Evolutionary conservation across 1,284 basidiomycete genomes (phyloP).

Genomic region (Apiotrichum domesticum): DNA sequence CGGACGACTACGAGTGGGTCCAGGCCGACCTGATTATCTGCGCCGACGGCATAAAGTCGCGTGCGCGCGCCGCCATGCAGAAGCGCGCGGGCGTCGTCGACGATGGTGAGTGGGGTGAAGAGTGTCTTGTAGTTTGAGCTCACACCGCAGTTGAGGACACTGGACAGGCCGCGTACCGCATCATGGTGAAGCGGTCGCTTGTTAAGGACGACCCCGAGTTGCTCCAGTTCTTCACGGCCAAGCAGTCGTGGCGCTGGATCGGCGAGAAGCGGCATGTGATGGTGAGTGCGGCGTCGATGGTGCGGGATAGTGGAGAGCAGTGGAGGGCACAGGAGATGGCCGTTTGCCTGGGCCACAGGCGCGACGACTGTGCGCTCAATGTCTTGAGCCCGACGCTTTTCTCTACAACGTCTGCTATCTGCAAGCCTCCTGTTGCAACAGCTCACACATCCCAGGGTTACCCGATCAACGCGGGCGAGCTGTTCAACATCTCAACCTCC

Average conservation of each 20-base stretch:
- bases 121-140: neutral
- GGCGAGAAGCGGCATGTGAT: slow-evolving; percentile 43
- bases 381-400: too few species aligned
- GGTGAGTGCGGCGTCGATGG: slow-evolving; percentile 11
- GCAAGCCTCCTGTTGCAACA: too few species aligned
- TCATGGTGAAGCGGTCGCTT: slow-evolving; percentile 31
- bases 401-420: too few species aligned
- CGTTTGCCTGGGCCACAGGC: neutral
- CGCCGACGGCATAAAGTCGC: slow-evolving; percentile 42
- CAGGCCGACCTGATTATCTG: slow-evolving; percentile 41
- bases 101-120: slow-evolving; percentile 6
- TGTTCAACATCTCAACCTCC: slow-evolving; percentile 44
- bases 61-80: slow-evolving; percentile 34
- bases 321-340: neutral
- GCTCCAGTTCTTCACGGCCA: slow-evolving; percentile 31
- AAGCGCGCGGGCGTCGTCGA: slow-evolving; percentile 32
- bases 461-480: slow-evolving; percentile 36
- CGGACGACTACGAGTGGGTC: slow-evolving; percentile 27
- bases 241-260: slow-evolving; percentile 43
- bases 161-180: slow-evolving; percentile 46
- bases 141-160: slow-evolving; percentile 33
- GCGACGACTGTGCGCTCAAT: too few species aligned
- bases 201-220: slow-evolving; percentile 40
- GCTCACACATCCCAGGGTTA: slow-evolving; percentile 25
- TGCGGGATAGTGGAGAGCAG: neutral